These are phyloP conservation scores for Penicillium arizonense DNA, from an alignment of 495 filamentous ascomycete genomes.

Conservation along the genomic window DNA sequence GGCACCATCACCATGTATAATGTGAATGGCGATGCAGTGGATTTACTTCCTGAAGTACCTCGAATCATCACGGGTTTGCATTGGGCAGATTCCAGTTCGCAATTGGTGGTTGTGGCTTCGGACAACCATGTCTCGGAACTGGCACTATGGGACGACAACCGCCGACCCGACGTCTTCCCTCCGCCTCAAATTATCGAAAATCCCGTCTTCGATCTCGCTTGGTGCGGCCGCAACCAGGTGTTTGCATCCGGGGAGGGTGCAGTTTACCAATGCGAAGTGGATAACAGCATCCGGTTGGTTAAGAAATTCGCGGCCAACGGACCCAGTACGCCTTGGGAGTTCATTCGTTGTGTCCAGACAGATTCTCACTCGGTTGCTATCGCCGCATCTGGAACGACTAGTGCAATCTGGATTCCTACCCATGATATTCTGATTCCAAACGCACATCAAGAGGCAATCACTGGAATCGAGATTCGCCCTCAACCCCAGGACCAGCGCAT, in stretches of 20 bases:
- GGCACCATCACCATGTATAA: slow-evolving; percentile 69
- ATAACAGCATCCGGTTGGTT: slow-evolving; percentile 35
- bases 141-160: slow-evolving; percentile 45
- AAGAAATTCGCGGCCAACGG: slow-evolving; percentile 34
- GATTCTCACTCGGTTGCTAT: slow-evolving; percentile 31
- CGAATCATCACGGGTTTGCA: slow-evolving; percentile 43
- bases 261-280: slow-evolving; percentile 45
- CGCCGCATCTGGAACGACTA: slow-evolving; percentile 25
- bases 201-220: slow-evolving; percentile 38
- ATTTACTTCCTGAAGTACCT: slow-evolving; percentile 47
- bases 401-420: slow-evolving; percentile 45
- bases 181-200: slow-evolving; percentile 38
- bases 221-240: slow-evolving; percentile 33
- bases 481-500: slow-evolving; percentile 29
- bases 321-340: slow-evolving; percentile 34
- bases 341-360: slow-evolving; percentile 33
- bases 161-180: slow-evolving; percentile 42
- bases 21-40: slow-evolving; percentile 54
- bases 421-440: slow-evolving; percentile 39
- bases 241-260: slow-evolving; percentile 40
- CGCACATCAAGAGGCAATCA: slow-evolving; percentile 47
- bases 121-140: slow-evolving; percentile 41
- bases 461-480: slow-evolving; percentile 43
- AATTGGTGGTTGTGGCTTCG: slow-evolving; percentile 44
- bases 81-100: slow-evolving; percentile 38